Evolutionary conservation across 352 stramenopile genomes (phyloP).

Genomic region (Salisapilia sapeloensis): DNA sequence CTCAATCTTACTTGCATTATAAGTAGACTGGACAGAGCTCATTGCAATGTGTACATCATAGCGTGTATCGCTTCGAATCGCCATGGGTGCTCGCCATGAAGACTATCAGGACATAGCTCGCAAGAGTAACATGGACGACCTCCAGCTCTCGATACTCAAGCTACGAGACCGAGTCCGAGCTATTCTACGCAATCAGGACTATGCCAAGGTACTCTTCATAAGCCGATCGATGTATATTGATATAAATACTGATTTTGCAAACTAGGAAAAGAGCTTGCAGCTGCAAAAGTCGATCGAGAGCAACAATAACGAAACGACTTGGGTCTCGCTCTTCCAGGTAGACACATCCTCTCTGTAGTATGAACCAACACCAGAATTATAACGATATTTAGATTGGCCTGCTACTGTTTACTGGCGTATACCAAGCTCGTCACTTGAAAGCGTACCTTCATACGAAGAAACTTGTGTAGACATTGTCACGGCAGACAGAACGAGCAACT

Average conservation of each 20-base stretch:
- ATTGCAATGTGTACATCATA: slow-evolving; percentile 4
- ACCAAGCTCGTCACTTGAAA: slow-evolving; percentile 66
- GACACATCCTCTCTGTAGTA: neutral
- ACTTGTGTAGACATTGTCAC: slow-evolving; percentile 59
- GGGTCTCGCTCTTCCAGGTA: slow-evolving; percentile 67
- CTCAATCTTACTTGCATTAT: no score
- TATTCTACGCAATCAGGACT: slow-evolving; percentile 76
- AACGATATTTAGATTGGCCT: slow-evolving; percentile 29
- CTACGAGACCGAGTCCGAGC: slow-evolving; percentile 55
- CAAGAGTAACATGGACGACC: slow-evolving; percentile 67
- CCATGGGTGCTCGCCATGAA: slow-evolving; percentile 47
- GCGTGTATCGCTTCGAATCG: slow-evolving; percentile 50
- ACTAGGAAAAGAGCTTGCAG: slow-evolving; percentile 43
- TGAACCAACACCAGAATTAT: neutral
- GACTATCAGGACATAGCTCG: slow-evolving; percentile 74
- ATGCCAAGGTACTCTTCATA: slow-evolving; percentile 34
- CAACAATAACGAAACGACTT: slow-evolving; percentile 66
- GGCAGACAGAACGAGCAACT: no score
- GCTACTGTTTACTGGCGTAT: slow-evolving; percentile 46
- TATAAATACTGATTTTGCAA: neutral
- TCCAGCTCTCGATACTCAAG: slow-evolving; percentile 67
- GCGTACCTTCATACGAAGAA: slow-evolving; percentile 80
- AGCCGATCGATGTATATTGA: neutral
- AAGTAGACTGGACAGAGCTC: no score
- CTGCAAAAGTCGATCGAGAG: slow-evolving; percentile 58